phyloP scores from a whole-genome alignment of 139 green algal species.

The Chlorella sorokiniana region DNA sequence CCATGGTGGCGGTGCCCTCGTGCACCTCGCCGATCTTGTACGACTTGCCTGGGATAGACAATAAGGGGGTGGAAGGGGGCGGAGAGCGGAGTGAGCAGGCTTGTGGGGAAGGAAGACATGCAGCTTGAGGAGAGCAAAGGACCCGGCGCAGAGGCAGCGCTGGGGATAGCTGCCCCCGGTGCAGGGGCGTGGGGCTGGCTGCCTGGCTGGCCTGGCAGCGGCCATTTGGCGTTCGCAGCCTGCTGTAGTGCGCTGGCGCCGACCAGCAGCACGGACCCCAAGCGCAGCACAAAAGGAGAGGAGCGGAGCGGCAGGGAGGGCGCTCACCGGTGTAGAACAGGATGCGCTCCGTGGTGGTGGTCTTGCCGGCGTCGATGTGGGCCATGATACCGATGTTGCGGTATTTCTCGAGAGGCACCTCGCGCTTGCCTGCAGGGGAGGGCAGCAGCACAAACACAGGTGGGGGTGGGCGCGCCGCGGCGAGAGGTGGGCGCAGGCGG shows the following conservation, averaged over 20 bases:
- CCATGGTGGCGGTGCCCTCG: slow-evolving; percentile 98
- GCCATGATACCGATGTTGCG: slow-evolving; percentile 99
- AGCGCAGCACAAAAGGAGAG: no score
- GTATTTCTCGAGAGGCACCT: slow-evolving; percentile 86
- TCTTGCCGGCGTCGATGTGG: slow-evolving; percentile 97
- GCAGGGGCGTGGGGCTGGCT: no score
- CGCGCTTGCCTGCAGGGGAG: slow-evolving; percentile 26
- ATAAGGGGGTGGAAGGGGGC: neutral
- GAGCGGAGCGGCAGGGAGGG: neutral
- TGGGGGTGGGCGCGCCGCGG: neutral
- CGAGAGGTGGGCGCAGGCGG: neutral
- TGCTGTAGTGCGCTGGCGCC: no score
- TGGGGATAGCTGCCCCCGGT: no score
- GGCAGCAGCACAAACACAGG: neutral
- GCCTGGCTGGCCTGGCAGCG: no score
- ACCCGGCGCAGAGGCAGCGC: no score
- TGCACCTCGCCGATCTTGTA: slow-evolving; percentile 99
- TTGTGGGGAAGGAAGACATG: neutral
- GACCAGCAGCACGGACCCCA: no score
- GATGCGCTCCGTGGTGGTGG: slow-evolving; percentile 97
- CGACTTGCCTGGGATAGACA: slow-evolving; percentile 69
- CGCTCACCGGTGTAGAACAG: slow-evolving; percentile 94
- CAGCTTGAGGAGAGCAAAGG: neutral
- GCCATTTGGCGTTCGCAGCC: no score
- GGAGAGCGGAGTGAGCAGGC: neutral